Evolutionary conservation across 2,329 filamentous ascomycete genomes (phyloP), one percentile per base, ranked within the genome.

Genomic region (Clonostachys rosea): DNA sequence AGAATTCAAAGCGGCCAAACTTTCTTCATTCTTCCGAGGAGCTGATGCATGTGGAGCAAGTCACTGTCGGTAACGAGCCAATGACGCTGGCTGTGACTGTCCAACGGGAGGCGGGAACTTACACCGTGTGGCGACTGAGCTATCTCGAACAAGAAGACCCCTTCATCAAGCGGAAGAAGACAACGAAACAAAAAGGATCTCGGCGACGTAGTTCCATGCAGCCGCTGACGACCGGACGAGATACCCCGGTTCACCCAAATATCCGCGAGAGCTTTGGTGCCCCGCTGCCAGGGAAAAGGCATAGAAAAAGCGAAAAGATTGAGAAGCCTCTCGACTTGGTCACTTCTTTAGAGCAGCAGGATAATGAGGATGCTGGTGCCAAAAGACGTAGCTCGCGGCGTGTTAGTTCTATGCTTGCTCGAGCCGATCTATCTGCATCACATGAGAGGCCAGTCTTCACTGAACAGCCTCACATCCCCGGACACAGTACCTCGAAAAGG

Each of bases 331-430:
- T 82, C 40, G 84, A 88, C 52, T 71, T 89, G 40, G 86, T 84
- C 4, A 78, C 86, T 4, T 81, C 86, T 1, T 67, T 92, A n/a
- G 87, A 88, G 47, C 79, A 87, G 44, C 67, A 69, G 40, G 86
- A 90, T 48, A 77, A 76, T 45, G 72, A 78, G 47, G 73, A 69
- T 11, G 61, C 65, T n/a, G 72, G 75, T 14, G 72, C 73, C 12
- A 76, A 75, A 1, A 70, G 81, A 45, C 73, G 81, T 49, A 81
- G 81, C 51, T 86, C 82, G 16, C 83, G 94, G 40, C 82, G 94
- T 44, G 87, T 97, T 24, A 99, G 94, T 69, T 97, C 92, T 14
- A 79, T 96, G 68, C 75, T 96, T 46, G 91, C 91, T 14, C 79
- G 92, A 57, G 87, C 89, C 34, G 92, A 96, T 61, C 72, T 96